Evolutionary conservation across 331 rosid genomes (phyloP), one percentile per base, ranked within the genome.

Genomic region (Malus hybrid): DNA sequence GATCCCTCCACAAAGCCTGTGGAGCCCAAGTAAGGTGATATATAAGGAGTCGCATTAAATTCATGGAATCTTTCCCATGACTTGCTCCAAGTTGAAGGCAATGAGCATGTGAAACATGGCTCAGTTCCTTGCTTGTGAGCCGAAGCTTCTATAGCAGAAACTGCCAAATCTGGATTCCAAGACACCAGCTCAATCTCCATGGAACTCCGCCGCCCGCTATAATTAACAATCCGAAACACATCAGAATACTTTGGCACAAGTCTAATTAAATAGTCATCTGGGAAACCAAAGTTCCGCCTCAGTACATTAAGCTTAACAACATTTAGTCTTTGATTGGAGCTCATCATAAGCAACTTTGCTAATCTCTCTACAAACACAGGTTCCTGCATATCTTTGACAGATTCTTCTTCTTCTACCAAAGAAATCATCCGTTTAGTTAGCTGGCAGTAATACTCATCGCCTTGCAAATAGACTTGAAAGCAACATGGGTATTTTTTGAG

Each of bases 401-500:
- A 54, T 18, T 54, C 59, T 54, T 54, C 59, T 7, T 54, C 59
- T 18, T 54, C 22, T 19, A 54, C 59, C 59, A 54, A 52, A 18
- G 59, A 54, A 16, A 54, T 54, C 59, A 54, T 54, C 59, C 22
- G 59, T 54, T 54, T 54, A 6, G 59, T 54, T 54, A 54, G 84
- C 78, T 75, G 87, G 73, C 86, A 88, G 32, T 73, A 79, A 65
- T 80, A 61, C 69, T 88, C 88, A 5, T 85, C 84, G 7, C 74
- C 78, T 11, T 46, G 65, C 73, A 88, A 76, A 80, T 74, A 80
- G 71, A 88, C 81, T 20, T 90, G 84, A 70, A 90, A 93, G 84
- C 97, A 93, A 65, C 92, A 90, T 0, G 96, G 96, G 76, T 93
- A 93, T 69, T 91, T 93, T 29, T 82, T 88, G 50, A 91, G 76